These are phyloP conservation scores for Fusarium sterilihyphosum DNA, from an alignment of 2,329 filamentous ascomycete species.

Conservation along the genomic window DNA sequence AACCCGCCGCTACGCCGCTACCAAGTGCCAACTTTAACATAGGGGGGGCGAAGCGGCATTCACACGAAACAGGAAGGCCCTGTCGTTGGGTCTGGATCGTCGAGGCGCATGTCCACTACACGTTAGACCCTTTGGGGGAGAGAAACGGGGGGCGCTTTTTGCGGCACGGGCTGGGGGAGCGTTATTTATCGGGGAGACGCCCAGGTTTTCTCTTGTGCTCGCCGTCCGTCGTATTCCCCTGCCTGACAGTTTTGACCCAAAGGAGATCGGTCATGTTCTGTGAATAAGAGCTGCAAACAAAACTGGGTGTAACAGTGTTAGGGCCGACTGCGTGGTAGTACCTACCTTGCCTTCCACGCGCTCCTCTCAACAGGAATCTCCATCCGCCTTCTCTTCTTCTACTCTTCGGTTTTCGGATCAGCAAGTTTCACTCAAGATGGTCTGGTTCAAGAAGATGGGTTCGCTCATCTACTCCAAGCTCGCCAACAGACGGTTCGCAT, in stretches of 20 bases:
- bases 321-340: neutral
- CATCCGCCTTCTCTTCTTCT: neutral
- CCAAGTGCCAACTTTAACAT: neutral
- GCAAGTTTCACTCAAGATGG: neutral
- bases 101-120: neutral
- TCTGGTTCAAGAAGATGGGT: conserved; percentile 17
- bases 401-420: neutral
- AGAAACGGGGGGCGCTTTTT: neutral
- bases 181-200: conserved; percentile 28
- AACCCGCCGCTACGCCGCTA: neutral
- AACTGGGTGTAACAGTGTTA: conserved; percentile 18
- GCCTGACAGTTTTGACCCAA: neutral
- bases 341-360: neutral
- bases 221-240: neutral
- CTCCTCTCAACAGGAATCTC: neutral
- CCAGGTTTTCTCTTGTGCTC: neutral
- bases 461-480: conserved; percentile 36
- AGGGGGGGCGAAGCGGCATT: neutral
- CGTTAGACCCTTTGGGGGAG: conserved; percentile 4
- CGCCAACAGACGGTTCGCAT: conserved; percentile 46
- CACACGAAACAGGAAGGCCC: neutral
- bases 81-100: neutral
- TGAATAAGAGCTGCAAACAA: neutral
- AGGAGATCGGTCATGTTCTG: neutral
- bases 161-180: neutral